Conservation (phyloP, 176 grass and related monocot species). For the Hordeum marinum region DNA sequence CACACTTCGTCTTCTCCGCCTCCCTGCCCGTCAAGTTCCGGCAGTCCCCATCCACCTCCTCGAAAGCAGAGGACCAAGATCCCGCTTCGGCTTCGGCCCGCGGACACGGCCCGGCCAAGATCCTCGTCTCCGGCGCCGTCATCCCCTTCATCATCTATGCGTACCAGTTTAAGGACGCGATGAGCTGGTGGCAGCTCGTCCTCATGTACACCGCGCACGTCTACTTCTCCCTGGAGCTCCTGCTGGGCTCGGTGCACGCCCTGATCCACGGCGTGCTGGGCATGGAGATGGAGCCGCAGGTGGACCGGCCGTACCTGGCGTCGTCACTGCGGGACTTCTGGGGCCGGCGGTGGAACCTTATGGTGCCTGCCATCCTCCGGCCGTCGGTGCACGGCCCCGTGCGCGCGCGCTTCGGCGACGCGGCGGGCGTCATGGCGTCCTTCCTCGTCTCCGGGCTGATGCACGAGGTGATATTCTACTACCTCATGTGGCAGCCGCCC, state of each 20-base stretch:
- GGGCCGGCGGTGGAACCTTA: slow-evolving; percentile 62
- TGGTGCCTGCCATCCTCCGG: slow-evolving; percentile 60
- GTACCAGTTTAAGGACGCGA: neutral
- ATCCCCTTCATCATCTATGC: neutral
- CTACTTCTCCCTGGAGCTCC: slow-evolving; percentile 51
- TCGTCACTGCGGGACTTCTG: slow-evolving; percentile 60
- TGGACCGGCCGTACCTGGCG: slow-evolving; percentile 39
- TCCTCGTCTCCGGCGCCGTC: neutral
- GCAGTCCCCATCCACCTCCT: neutral
- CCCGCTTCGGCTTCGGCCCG: neutral
- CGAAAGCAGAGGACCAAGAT: neutral
- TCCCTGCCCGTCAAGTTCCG: neutral
- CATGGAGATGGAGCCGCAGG: slow-evolving; percentile 68
- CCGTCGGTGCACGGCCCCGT: slow-evolving; percentile 48
- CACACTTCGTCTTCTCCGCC: neutral
- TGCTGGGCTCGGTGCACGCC: slow-evolving; percentile 12
- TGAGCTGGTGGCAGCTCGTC: neutral
- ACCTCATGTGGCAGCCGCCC: slow-evolving; percentile 26
- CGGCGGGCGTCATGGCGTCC: slow-evolving; percentile 25
- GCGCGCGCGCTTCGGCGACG: slow-evolving; percentile 18
- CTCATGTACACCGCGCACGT: slow-evolving; percentile 34
- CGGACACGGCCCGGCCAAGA: neutral
- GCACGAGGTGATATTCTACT: slow-evolving; percentile 73
- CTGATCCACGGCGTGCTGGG: slow-evolving; percentile 27
- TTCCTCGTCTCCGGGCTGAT: slow-evolving; percentile 75